phyloP scores from a whole-genome alignment of 257 asterid genomes.

The Nicotiana undulata region DNA sequence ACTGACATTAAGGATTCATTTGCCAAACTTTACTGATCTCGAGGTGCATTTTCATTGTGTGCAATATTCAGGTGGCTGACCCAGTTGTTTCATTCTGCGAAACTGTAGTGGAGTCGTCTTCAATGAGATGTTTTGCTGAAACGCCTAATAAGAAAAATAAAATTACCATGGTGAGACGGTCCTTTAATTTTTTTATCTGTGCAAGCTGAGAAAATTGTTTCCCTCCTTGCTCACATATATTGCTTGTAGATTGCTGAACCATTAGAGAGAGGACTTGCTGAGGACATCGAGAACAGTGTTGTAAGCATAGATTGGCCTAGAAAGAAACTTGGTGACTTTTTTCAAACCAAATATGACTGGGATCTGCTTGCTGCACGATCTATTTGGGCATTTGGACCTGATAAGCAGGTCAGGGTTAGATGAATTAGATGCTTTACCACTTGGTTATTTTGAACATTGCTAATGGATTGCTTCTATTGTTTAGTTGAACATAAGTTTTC shows the following conservation, averaged over 20 bases:
- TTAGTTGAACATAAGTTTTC: background rate
- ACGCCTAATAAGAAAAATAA: conserved; percentile 96
- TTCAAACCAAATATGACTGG: conserved; percentile 94
- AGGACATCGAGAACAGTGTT: conserved; percentile 86
- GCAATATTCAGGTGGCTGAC: conserved; percentile 71
- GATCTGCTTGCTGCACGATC: conserved; percentile 98
- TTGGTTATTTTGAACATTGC: background rate
- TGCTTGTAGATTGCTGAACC: conserved; percentile 84
- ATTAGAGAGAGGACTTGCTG: conserved; percentile 95
- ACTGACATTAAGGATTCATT: background rate
- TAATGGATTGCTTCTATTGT: background rate
- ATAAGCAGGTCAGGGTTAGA: conserved; percentile 60
- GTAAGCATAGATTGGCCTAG: conserved; percentile 93
- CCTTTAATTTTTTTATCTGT: background rate
- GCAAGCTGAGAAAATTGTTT: background rate
- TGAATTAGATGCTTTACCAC: background rate
- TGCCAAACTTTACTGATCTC: background rate
- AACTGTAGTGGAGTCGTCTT: conserved; percentile 95
- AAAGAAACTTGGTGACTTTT: conserved; percentile 86
- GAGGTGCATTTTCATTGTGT: conserved; percentile 1
- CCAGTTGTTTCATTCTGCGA: conserved; percentile 98
- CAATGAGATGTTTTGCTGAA: conserved; percentile 98
- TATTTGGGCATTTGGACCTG: conserved; percentile 99
- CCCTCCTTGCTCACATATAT: background rate
- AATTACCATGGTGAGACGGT: conserved; percentile 79